Evolutionary conservation across 164 flowering plant species (phyloP), one percentile per base, ranked within the genome.

Genomic region (Aristolochia fimbriata): DNA sequence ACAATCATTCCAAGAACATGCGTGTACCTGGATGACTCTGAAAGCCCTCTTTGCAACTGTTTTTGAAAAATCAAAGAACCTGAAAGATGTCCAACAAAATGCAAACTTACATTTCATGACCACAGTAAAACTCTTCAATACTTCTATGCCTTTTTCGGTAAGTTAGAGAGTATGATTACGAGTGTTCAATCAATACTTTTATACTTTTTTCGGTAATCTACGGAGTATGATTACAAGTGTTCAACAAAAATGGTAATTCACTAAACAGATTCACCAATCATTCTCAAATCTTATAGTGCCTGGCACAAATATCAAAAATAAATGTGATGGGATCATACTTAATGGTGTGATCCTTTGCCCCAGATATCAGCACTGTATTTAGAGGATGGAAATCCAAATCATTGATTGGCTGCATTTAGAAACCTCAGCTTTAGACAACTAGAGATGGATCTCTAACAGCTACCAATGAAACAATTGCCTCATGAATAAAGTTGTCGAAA

Each of bases 311-410:
- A 37, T 37, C 1, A 54, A 51, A 57, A 27, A 25, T 17, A 4
- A 64, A 41, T 20, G 15, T 15, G 50, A 21, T 16, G 25, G 55
- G 20, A 12, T 24, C 79, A 61, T 81, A 88, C 96, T 83, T 86
- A 74, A 88, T 84, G 47, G 93, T 81, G 63, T 75, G 82, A 72
- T 88, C 96, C 75, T 88, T 88, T 50, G 88, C 87, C 57, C 91
- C 91, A 17, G 96, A 86, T 71, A 86, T 82, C 63, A 88, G 66
- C 57, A 88, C 65, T 27, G 83, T 58, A 68, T 68, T 78, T 61
- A 78, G 89, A 67, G 96, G 94, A 69, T 89, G 96, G 71, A 89
- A 86, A 78, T 86, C 96, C 81, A 89, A 62, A 72, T 89, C 96
- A 78, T 89, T 89, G 63, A 89, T 71, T 58, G 96, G 87, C 94